A percentile compares a stretch with the other conserved stretches of the same genome.
phyloP scores from a whole-genome alignment of 1,139 yeast genomes.

The Kluyveromyces sp. region DNA sequence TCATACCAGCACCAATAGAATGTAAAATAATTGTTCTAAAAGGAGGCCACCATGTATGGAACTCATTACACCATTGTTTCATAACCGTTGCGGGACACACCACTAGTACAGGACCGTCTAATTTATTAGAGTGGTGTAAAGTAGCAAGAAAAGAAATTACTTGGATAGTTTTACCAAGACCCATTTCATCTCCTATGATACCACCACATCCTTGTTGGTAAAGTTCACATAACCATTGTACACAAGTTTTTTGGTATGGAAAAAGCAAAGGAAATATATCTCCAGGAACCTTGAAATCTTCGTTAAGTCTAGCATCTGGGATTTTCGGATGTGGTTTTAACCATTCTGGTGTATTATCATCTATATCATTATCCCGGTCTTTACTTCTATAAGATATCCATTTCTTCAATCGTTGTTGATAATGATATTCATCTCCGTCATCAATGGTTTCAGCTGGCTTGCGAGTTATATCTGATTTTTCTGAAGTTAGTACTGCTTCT shows the following conservation, averaged over 20 bases:
- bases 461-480: slow-evolving; percentile 4
- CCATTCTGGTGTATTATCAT: slow-evolving; percentile 41
- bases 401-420: slow-evolving; percentile 46
- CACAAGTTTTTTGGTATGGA: slow-evolving; percentile 91
- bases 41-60: slow-evolving; percentile 98
- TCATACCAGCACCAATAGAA: slow-evolving; percentile 88
- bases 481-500: slow-evolving; percentile 3
- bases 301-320: slow-evolving; percentile 67
- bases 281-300: slow-evolving; percentile 72
- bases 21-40: slow-evolving; percentile 79
- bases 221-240: slow-evolving; percentile 72
- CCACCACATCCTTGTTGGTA: slow-evolving; percentile 88
- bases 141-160: slow-evolving; percentile 87
- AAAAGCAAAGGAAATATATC: slow-evolving; percentile 81
- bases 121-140: slow-evolving; percentile 67
- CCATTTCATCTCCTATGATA: slow-evolving; percentile 96
- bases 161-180: slow-evolving; percentile 91
- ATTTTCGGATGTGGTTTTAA: slow-evolving; percentile 66
- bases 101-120: slow-evolving; percentile 70
- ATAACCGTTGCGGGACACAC: slow-evolving; percentile 97
- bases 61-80: slow-evolving; percentile 93
- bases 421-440: slow-evolving; percentile 69
- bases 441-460: slow-evolving; percentile 37
- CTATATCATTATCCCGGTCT: slow-evolving; percentile 17
- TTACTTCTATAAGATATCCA: slow-evolving; percentile 49